These are phyloP conservation scores for Paramyrothecium sp. DNA, from an alignment of 2,329 filamentous ascomycete genomes.

Conservation along the genomic window DNA sequence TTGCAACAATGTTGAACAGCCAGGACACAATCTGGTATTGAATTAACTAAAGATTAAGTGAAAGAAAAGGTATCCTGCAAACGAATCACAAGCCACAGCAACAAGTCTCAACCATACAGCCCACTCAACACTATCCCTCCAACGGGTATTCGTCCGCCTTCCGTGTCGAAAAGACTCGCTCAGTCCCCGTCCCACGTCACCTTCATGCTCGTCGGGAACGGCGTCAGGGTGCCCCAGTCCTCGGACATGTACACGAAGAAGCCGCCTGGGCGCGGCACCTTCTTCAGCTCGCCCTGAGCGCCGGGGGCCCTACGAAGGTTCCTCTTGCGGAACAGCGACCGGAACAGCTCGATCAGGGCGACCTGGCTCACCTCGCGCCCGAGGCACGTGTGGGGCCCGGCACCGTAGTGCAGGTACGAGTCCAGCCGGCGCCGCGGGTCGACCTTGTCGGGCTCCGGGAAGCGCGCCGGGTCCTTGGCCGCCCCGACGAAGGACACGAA, in stretches of 20 bases:
- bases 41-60: neutral
- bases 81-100: neutral
- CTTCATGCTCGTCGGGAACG: constrained; percentile 54
- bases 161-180: neutral
- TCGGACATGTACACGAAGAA: constrained; percentile 63
- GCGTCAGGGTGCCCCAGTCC: constrained; percentile 54
- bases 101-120: neutral
- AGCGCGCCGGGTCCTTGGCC: constrained; percentile 54
- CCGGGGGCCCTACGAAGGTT: constrained; percentile 62
- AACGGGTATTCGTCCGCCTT: too few relatives aligned
- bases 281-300: constrained; percentile 66
- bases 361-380: constrained; percentile 59
- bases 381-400: constrained; percentile 62
- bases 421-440: constrained; percentile 62
- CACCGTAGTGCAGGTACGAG: constrained; percentile 63
- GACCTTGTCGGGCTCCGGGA: constrained; percentile 60
- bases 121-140: neutral
- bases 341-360: constrained; percentile 67
- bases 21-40: too few relatives aligned
- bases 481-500: constrained; percentile 61
- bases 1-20: neutral
- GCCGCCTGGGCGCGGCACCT: constrained; percentile 53
- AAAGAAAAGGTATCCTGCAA: neutral
- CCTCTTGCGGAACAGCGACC: constrained; percentile 59
- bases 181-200: constrained; percentile 45